Conservation (phyloP, 202 grass and related monocot species). For the Panicum virgatum region DNA sequence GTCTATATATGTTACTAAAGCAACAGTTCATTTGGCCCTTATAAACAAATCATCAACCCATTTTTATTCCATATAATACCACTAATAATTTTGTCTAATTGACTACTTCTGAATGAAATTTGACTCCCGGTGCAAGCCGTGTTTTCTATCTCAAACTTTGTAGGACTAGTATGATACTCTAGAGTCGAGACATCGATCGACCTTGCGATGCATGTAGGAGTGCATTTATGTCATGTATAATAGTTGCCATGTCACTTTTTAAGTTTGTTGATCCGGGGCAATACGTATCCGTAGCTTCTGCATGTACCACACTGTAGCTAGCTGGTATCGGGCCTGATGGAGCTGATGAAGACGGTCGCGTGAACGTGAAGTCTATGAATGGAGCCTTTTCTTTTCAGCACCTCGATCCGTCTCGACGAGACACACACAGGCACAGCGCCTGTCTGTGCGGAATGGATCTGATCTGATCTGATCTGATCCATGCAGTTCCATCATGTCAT, state of each 20-base stretch:
- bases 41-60: too few species aligned
- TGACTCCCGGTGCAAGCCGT: too few species aligned
- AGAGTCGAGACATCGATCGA: too few species aligned
- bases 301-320: not conserved
- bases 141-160: too few species aligned
- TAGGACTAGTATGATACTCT: too few species aligned
- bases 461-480: not conserved
- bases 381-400: slow-evolving; percentile 15
- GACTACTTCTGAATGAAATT: too few species aligned
- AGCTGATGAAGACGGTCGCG: not conserved
- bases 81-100: too few species aligned
- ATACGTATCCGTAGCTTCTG: not conserved
- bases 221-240: not conserved
- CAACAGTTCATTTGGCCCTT: too few species aligned
- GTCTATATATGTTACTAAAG: too few species aligned
- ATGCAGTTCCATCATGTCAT: slow-evolving; percentile 26
- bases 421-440: not conserved
- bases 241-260: not conserved
- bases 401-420: not conserved
- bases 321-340: not conserved
- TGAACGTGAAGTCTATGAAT: slow-evolving; percentile 6
- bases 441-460: slow-evolving; percentile 4
- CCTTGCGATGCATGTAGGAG: not conserved
- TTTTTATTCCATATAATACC: too few species aligned
- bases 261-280: not conserved